Evolutionary conservation across 106 monocot genomes (phyloP), one percentile per base, ranked within the genome.

Genomic region (Iris macrosiphon): DNA sequence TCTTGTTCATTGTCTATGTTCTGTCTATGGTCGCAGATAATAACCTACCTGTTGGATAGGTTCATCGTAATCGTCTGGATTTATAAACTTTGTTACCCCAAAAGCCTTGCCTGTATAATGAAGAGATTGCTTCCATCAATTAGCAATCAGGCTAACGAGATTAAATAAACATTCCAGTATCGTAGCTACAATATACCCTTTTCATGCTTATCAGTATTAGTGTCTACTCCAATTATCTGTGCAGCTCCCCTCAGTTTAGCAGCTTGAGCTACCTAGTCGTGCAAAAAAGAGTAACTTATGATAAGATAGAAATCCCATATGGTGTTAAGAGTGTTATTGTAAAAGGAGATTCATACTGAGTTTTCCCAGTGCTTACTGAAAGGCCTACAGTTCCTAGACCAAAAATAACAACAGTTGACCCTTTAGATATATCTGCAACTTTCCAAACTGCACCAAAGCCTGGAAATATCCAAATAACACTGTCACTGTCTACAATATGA

Each of bases 401-500:
- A 85, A 81, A 94, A 56, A 94, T 89, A 61, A 78, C 94, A 48
- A 89, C 76, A 60, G 54, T 82, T 64, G 94, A 88, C 13, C 88
- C 94, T 71, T 68, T 20, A 59, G 87, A 75, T 64, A 94, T 63
- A 26, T 89, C 64, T 35, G 94, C 88, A 55, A 94, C 81, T 45
- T 82, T 94, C 88, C 88, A 94, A 61, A 71, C 88, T n/a, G 88
- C 94, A 59, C 94, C 94, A 59, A 88, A 69, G 14, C 94, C 94
- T 94, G 61, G 25, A 32, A 10, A 49, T 19, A 16, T 19, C 9
- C 34, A 59, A 28, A 39, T n/a, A n/a, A n/a, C n/a, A n/a, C n/a
- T n/a, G n/a, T n/a, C n/a, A n/a, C n/a, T n/a, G n/a, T n/a, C n/a
- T n/a, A n/a, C n/a, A n/a, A n/a, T n/a, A n/a, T n/a, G n/a, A n/a